These are phyloP conservation scores for Dovyalis caffra DNA, from an alignment of 345 rosid genomes.

Conservation along the genomic window DNA sequence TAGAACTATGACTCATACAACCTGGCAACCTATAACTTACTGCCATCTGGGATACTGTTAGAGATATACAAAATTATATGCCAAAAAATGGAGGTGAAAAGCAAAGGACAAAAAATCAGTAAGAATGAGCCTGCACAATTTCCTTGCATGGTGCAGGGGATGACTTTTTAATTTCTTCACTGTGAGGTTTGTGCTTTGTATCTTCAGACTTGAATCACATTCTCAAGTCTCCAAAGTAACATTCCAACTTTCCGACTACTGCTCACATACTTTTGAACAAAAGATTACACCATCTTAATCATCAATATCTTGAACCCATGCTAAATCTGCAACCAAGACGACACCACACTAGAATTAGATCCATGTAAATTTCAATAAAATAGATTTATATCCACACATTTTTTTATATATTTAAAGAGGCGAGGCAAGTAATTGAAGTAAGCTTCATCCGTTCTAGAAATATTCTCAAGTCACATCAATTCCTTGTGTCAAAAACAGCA, in stretches of 20 bases:
- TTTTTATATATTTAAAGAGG: too few species aligned
- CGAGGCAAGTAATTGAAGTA: neutral
- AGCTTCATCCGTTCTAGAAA: neutral
- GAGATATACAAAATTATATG: conserved; percentile 35
- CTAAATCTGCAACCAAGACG: conserved; percentile 58
- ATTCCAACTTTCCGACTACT: too few species aligned
- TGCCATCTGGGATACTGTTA: conserved; percentile 11
- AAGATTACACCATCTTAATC: conserved; percentile 41
- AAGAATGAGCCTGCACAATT: conserved; percentile 39
- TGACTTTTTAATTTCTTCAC: neutral
- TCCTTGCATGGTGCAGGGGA: conserved; percentile 14
- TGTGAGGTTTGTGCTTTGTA: conserved; percentile 6
- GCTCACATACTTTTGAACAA: neutral
- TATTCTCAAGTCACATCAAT: too few species aligned
- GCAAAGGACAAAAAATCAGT: neutral
- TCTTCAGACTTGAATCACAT: neutral
- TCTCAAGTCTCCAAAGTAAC: neutral
- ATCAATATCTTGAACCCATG: conserved; percentile 92
- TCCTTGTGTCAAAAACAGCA: too few species aligned
- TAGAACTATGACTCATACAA: neutral
- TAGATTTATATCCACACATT: neutral
- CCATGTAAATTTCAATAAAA: neutral
- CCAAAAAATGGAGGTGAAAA: conserved; percentile 26
- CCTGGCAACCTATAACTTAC: conserved; percentile 3
- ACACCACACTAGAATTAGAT: neutral